phyloP scores from a whole-genome alignment of 208 protist species.

The Acanthamoeba sp. region DNA sequence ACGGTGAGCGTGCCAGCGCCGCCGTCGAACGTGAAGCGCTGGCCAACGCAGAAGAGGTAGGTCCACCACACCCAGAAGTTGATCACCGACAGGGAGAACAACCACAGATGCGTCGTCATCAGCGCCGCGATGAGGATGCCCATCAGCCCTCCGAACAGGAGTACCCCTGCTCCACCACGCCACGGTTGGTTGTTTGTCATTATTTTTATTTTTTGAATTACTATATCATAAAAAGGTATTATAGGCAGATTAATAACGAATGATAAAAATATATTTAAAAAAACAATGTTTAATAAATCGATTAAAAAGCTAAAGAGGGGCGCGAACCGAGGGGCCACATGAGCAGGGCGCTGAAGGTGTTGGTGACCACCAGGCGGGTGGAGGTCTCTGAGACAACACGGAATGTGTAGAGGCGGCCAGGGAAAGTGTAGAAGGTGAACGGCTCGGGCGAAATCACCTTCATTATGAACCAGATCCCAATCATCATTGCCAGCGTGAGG shows the following conservation, averaged over 20 bases:
- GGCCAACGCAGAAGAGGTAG: conserved; percentile 48
- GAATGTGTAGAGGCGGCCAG: conserved; percentile 33
- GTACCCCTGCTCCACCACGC: background rate
- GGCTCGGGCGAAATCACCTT: conserved; percentile 26
- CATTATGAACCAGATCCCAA: conserved; percentile 44
- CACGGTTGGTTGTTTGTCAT: background rate
- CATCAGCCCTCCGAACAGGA: conserved; percentile 46
- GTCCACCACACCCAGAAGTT: conserved; percentile 67
- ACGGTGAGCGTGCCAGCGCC: background rate
- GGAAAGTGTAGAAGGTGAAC: conserved; percentile 56
- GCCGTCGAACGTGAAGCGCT: conserved; percentile 19
- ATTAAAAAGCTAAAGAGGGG: background rate
- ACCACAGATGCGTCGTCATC: conserved; percentile 42
- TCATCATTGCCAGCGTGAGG: conserved; percentile 34
- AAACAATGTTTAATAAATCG: background rate
- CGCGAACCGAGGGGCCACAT: conserved; percentile 20
- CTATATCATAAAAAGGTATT: too few species aligned
- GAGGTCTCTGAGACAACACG: background rate
- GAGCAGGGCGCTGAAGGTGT: conserved; percentile 47
- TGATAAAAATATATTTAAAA: background rate
- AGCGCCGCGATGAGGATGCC: conserved; percentile 35
- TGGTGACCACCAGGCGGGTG: conserved; percentile 8
- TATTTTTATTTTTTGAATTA: too few species aligned
- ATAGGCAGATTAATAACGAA: background rate
- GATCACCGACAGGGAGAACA: conserved; percentile 20